Evolutionary conservation across 768 basidiomycete genomes (phyloP).

Genomic region (Suillus variegatus): DNA sequence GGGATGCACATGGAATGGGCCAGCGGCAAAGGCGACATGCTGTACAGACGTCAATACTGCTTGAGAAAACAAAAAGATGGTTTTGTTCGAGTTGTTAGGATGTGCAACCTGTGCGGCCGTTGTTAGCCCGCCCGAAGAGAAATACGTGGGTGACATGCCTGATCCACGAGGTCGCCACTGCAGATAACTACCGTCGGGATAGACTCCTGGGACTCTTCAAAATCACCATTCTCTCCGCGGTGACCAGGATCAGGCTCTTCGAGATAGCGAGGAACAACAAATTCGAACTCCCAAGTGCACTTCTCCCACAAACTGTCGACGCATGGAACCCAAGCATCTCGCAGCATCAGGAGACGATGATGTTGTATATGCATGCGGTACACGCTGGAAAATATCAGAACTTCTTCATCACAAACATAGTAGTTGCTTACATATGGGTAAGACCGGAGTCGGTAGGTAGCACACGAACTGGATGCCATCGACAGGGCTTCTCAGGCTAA

Average conservation of each 20-base stretch:
- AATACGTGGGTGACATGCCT: conserved; percentile 49
- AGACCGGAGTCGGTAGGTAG: conserved; percentile 75
- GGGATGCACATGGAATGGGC: conserved; percentile 83
- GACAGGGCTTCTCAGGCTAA: conserved; percentile 80
- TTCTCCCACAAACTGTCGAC: conserved; percentile 93
- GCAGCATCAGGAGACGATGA: conserved; percentile 88
- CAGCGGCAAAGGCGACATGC: conserved; percentile 94
- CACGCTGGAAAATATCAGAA: conserved; percentile 54
- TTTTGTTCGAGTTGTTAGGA: conserved; percentile 90
- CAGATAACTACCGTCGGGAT: conserved; percentile 86
- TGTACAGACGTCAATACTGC: conserved; percentile 89
- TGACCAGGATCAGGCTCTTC: conserved; percentile 49
- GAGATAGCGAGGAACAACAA: conserved; percentile 84
- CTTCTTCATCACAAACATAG: conserved; percentile 7
- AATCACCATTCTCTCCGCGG: conserved; percentile 44
- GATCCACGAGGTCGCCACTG: conserved; percentile 93
- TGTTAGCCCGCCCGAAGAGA: conserved; percentile 10
- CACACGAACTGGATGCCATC: conserved; percentile 87
- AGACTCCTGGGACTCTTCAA: conserved; percentile 53
- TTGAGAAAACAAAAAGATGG: conserved; percentile 92
- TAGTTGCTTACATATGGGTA: conserved; percentile 74
- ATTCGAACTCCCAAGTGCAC: conserved; percentile 98
- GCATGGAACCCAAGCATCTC: conserved; percentile 99
- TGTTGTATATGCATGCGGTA: conserved; percentile 91
- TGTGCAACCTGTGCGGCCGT: conserved; percentile 70